These are phyloP conservation scores for Raphanus raphanistrum DNA, from an alignment of 345 rosid species.

Conservation along the genomic window DNA sequence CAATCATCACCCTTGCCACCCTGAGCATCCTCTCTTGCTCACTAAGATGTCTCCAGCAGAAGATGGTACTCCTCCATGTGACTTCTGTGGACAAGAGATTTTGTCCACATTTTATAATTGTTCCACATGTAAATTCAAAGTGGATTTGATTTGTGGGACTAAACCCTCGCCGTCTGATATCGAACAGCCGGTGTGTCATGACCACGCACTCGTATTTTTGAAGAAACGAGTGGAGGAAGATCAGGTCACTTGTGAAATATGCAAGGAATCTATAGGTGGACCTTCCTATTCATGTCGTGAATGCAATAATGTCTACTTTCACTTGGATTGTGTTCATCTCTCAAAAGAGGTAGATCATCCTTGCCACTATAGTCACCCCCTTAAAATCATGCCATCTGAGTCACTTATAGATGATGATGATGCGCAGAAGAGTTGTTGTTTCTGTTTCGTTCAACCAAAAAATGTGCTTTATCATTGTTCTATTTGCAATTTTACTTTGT, in stretches of 20 bases:
- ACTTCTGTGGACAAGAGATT: neutral
- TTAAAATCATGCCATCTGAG: neutral
- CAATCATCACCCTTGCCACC: constrained; percentile 13
- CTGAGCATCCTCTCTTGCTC: neutral
- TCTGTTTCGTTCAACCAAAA: neutral
- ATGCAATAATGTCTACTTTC: neutral
- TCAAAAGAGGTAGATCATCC: constrained; percentile 3
- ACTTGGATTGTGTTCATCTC: neutral
- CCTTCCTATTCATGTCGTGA: neutral
- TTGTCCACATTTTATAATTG: neutral
- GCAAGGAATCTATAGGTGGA: neutral
- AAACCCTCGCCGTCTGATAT: neutral
- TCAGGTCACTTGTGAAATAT: neutral
- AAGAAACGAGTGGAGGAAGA: neutral
- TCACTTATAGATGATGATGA: neutral
- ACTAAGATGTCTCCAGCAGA: neutral
- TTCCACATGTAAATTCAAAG: neutral
- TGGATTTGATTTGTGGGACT: constrained; percentile 5
- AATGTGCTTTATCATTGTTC: neutral
- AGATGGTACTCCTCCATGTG: neutral
- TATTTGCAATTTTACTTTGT: neutral
- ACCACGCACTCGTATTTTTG: neutral
- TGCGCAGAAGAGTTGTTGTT: neutral
- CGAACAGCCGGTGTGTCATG: neutral
- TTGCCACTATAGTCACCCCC: constrained; percentile 4